These are phyloP conservation scores for Kwoniella botswanensis DNA, from an alignment of 768 basidiomycete genomes.

Conservation along the genomic window DNA sequence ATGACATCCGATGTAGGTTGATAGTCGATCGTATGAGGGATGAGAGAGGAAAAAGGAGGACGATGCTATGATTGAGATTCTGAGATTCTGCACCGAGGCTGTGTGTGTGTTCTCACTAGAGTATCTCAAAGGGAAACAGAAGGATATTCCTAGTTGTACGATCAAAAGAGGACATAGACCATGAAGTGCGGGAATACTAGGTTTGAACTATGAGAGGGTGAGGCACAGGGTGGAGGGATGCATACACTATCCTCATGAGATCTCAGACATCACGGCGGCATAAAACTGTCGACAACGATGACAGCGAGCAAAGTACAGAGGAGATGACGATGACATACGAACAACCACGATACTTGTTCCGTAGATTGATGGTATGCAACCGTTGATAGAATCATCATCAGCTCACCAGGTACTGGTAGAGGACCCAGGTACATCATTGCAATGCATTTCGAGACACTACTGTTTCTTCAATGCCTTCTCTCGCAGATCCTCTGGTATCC, in stretches of 20 bases:
- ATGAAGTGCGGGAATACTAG: neutral
- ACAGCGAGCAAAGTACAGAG: neutral
- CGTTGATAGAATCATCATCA: neutral
- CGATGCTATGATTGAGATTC: neutral
- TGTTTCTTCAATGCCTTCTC: slow-evolving; percentile 18
- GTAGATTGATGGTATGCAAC: too few relatives aligned
- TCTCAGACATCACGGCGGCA: neutral
- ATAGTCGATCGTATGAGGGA: neutral
- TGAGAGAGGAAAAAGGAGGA: neutral
- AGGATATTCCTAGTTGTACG: neutral
- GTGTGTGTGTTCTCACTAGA: neutral
- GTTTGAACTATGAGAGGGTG: too few relatives aligned
- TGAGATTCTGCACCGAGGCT: neutral
- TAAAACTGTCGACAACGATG: neutral
- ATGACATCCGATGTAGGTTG: neutral
- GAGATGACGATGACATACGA: neutral
- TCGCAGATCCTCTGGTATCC: slow-evolving; percentile 59
- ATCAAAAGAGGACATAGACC: neutral
- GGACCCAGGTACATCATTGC: neutral
- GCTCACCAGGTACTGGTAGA: neutral
- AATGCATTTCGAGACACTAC: slow-evolving; percentile 1
- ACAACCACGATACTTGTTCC: too few relatives aligned
- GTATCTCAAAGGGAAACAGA: neutral
- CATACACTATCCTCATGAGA: neutral
- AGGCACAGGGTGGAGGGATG: neutral